A percentile compares a stretch with the other conserved stretches of the same genome.
phyloP scores from a whole-genome alignment of 176 grass and related monocot species.

The Lolium perenne region DNA sequence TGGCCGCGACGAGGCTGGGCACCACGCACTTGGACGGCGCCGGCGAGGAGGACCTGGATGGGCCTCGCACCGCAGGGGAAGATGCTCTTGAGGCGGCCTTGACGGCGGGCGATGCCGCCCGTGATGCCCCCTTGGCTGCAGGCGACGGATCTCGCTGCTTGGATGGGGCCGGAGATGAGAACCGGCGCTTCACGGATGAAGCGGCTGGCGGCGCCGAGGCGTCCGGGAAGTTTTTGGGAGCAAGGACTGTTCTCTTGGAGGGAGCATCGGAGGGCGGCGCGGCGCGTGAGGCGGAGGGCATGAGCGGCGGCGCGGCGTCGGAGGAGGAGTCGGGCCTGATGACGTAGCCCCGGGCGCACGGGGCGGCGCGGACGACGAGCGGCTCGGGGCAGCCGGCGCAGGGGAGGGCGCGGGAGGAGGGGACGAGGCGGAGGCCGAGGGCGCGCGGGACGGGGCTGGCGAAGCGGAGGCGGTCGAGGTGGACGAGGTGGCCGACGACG shows the following conservation, averaged over 20 bases:
- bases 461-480: conserved; percentile 81
- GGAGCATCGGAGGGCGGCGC: background rate
- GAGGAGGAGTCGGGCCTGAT: conserved; percentile 65
- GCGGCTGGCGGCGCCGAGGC: background rate
- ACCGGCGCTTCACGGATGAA: conserved; percentile 50
- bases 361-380: conserved; percentile 60
- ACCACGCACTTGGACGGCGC: conserved; percentile 87
- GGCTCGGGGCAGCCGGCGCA: conserved; percentile 59
- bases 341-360: conserved; percentile 55
- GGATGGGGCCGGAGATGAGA: conserved; percentile 59
- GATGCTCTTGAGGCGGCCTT: conserved; percentile 42
- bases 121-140: conserved; percentile 30
- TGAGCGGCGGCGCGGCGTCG: conserved; percentile 64
- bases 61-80: conserved; percentile 46
- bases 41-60: conserved; percentile 63
- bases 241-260: conserved; percentile 45
- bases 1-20: conserved; percentile 69
- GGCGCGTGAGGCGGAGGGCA: conserved; percentile 51
- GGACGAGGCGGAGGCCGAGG: conserved; percentile 67
- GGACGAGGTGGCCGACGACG: conserved; percentile 84
- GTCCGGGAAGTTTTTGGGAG: conserved; percentile 56
- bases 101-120: conserved; percentile 42
- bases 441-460: conserved; percentile 75
- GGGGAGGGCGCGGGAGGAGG: conserved; percentile 55
- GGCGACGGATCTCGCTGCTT: conserved; percentile 60